phyloP scores from a whole-genome alignment of 441 rosid genomes.

The Corymbia calophylla region DNA sequence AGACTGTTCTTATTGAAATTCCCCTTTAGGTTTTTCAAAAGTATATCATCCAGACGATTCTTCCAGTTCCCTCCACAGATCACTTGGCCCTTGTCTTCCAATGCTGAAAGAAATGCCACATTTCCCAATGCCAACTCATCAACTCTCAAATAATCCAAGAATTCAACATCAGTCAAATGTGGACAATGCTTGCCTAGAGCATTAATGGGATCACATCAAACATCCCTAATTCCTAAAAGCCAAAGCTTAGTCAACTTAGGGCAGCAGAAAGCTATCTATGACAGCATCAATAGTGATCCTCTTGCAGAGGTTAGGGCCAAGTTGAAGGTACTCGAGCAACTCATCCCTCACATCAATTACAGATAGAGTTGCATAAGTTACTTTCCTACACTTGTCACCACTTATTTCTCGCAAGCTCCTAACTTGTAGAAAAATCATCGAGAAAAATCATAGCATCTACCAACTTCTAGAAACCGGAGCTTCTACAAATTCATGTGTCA shows the following conservation, averaged over 20 bases:
- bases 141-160: slow-evolving; percentile 37
- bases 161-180: too few species aligned
- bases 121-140: slow-evolving; percentile 75
- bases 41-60: too few species aligned
- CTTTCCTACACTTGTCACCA: slow-evolving; percentile 83
- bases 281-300: slow-evolving; percentile 86
- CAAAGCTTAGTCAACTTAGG: too few species aligned
- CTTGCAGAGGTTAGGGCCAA: slow-evolving; percentile 79
- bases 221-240: too few species aligned
- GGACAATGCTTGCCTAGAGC: background rate
- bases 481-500: slow-evolving; percentile 30
- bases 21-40: too few species aligned
- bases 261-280: slow-evolving; percentile 61
- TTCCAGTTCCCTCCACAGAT: too few species aligned
- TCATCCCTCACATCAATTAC: slow-evolving; percentile 48
- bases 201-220: too few species aligned
- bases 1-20: too few species aligned
- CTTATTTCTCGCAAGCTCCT: slow-evolving; percentile 59
- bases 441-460: slow-evolving; percentile 76
- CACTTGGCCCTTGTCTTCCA: too few species aligned
- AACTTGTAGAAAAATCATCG: slow-evolving; percentile 18
- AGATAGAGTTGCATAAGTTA: slow-evolving; percentile 79
- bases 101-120: slow-evolving; percentile 28
- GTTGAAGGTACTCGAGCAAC: slow-evolving; percentile 35
- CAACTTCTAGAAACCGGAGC: slow-evolving; percentile 80